Base-by-base conservation (phyloP, 192 early-diverging fungal genomes). In the Endogone sp. region DNA sequence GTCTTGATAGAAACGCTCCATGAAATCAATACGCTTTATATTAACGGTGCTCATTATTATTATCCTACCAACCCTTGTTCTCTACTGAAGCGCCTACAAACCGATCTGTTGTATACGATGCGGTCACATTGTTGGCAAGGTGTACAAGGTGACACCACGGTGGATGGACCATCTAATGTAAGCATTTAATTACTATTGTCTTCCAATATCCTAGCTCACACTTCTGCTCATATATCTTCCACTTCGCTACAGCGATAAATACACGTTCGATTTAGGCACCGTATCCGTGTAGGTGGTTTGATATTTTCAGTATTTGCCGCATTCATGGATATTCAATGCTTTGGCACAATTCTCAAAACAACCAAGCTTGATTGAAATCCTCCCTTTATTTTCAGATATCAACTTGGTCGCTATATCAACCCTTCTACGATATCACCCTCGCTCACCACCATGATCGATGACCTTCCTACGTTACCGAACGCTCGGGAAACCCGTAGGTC, bases 141-240 rank as follows among this genome's bases (percentile, higher is more conserved):
- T 71, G 3, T 71, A 59, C 29, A 59, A 59, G 29, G 58, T 64
- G 24, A 71, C 69, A 16, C 69, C 69, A 2, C 64, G 69, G 6
- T 56, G 65, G 65, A 30, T 71, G 20, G 69, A 71, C 63, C 65
- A 71, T 71, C 27, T 71, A 25, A 62, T 62, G 69, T 71, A 56
- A 26, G 30, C 23, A 22, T 31, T 10, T 22, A 32, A 13, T 21
- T 29, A 64, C 4, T 44, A 10, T 29, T 29, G 3, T 56, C 44
- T 24, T 64, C 29, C 13, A 68, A 25, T 13, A 63, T 32, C 26
- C 22, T 57, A 29, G 16, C 32, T 62, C 21, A 21, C 67, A 21
- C 11, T 68, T 25, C 56, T 61, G 23, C 24, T 31, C 4, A 68
- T 63, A 3, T 11, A 3, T 25, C 26, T n/a, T 56, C 54, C 23